These are phyloP conservation scores for Coemansia sp. DNA, from an alignment of 192 early-diverging fungal genomes.

Conservation along the genomic window DNA sequence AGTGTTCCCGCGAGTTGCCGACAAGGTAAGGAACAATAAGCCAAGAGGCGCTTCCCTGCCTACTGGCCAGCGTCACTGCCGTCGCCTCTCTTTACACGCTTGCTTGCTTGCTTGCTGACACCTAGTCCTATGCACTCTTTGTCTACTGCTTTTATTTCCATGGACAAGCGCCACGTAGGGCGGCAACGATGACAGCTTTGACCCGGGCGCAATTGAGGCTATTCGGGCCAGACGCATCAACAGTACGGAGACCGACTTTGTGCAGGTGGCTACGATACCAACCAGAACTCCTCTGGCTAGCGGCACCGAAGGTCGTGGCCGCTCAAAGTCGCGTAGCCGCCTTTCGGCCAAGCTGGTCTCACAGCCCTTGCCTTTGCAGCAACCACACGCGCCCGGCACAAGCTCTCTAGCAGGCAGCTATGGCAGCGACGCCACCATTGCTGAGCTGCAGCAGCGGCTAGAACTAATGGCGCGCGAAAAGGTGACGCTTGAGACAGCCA, in stretches of 20 bases:
- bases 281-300: not conserved
- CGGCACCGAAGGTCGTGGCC: constrained; percentile 10
- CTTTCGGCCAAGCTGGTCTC: constrained; percentile 10
- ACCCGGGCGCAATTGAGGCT: not conserved
- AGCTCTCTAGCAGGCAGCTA: constrained; percentile 3
- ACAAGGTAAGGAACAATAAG: constrained; percentile 23
- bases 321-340: constrained; percentile 38
- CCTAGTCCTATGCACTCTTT: constrained; percentile 17
- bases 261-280: constrained; percentile 20
- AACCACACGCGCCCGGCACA: not conserved
- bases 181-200: constrained; percentile 16
- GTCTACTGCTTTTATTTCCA: not conserved
- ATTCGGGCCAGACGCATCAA: constrained; percentile 13
- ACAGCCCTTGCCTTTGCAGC: constrained; percentile 5
- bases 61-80: not conserved
- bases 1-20: constrained; percentile 22
- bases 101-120: constrained; percentile 5
- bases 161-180: constrained; percentile 7
- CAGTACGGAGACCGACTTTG: constrained; percentile 26
- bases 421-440: constrained; percentile 35
- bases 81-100: not conserved
- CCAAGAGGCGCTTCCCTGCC: not conserved
- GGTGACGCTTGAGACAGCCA: constrained; percentile 81
- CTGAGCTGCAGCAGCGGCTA: constrained; percentile 64
- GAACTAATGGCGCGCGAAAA: constrained; percentile 85